Conservation (phyloP, 2,329 filamentous ascomycete species). For the Fusarium phyllophilum region DNA sequence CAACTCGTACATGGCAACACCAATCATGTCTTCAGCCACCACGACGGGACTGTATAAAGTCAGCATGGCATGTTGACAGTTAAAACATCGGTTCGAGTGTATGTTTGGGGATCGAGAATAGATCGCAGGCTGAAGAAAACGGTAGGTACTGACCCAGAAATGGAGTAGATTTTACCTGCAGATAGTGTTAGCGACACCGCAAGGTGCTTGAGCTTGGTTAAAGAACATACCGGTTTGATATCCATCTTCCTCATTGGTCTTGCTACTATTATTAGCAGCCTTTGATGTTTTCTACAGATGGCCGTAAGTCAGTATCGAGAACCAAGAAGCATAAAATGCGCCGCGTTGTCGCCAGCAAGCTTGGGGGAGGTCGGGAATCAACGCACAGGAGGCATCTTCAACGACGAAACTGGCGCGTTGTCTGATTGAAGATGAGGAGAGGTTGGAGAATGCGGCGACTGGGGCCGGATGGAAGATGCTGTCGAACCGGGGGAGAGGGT, state of each 20-base stretch:
- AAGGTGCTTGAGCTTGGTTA: constrained; percentile 18
- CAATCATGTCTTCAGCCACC: constrained; percentile 97
- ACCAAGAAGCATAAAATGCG: constrained; percentile 21
- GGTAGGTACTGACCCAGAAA: constrained; percentile 65
- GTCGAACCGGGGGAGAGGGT: constrained; percentile 48
- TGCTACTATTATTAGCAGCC: constrained; percentile 43
- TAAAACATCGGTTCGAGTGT: constrained; percentile 6
- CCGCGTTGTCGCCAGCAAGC: constrained; percentile 25
- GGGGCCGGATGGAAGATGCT: constrained; percentile 45
- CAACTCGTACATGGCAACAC: constrained; percentile 99
- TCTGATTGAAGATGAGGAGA: constrained; percentile 41
- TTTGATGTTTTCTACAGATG: constrained; percentile 38
- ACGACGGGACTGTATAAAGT: constrained; percentile 78
- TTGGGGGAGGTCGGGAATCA: constrained; percentile 39
- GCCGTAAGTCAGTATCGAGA: constrained; percentile 29
- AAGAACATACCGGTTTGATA: constrained; percentile 52
- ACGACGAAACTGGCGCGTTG: constrained; percentile 45
- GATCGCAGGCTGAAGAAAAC: not conserved
- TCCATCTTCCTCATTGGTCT: constrained; percentile 51
- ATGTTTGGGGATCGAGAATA: constrained; percentile 1
- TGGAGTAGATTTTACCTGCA: constrained; percentile 69
- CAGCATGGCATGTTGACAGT: constrained; percentile 41
- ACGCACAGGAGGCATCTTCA: constrained; percentile 68
- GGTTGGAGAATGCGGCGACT: constrained; percentile 44
- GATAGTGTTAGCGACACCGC: constrained; percentile 40